Conservation (phyloP, 768 basidiomycete genomes). For the Hygrocybe coccinea region DNA sequence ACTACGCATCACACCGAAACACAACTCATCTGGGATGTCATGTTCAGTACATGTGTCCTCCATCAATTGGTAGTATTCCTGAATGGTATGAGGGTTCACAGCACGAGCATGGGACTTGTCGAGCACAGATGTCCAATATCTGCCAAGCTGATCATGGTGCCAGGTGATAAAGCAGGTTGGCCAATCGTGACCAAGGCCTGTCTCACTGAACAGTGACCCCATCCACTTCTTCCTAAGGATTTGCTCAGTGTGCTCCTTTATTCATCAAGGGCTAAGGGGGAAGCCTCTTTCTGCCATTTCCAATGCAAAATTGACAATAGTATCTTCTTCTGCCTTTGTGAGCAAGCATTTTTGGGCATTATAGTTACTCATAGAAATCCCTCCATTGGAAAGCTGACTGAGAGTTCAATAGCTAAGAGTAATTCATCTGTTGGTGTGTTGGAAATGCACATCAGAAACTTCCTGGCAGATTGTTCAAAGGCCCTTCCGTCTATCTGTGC, state of each 20-base stretch:
- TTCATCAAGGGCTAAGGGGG: too few relatives aligned
- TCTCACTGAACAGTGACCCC: neutral
- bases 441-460: neutral
- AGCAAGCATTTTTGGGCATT: neutral
- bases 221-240: neutral
- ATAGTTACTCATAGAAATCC: neutral
- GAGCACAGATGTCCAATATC: constrained; percentile 22
- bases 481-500: neutral
- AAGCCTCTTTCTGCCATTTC: too few relatives aligned
- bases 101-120: constrained; percentile 31
- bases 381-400: neutral
- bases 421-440: neutral
- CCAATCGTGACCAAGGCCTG: neutral
- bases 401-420: neutral
- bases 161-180: neutral
- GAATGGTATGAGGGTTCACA: constrained; percentile 35
- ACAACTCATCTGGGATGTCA: constrained; percentile 20
- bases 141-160: neutral
- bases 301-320: too few relatives aligned
- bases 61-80: constrained; percentile 32
- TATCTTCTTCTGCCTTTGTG: neutral
- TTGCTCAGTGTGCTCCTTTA: neutral
- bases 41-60: constrained; percentile 14
- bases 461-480: neutral
- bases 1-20: too few relatives aligned